Conservation (phyloP, 345 rosid species). For the Citrus unshiu region DNA sequence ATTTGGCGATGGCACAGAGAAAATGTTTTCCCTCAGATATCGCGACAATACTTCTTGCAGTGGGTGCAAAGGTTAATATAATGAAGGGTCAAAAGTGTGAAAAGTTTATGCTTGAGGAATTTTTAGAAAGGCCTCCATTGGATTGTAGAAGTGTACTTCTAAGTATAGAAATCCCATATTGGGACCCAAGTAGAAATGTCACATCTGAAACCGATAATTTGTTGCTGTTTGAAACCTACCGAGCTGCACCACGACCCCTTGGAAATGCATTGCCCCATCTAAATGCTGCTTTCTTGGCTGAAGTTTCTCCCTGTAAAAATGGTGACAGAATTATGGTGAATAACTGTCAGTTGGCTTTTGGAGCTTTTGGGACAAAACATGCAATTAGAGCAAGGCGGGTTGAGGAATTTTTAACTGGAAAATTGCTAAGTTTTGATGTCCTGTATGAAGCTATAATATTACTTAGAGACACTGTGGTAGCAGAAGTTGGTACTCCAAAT, state of each 20-base stretch:
- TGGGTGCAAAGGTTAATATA: conserved; percentile 46
- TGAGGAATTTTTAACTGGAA: conserved; percentile 59
- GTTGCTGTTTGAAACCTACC: conserved; percentile 65
- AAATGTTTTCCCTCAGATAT: conserved; percentile 79
- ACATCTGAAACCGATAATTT: conserved; percentile 22
- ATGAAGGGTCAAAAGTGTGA: conserved; percentile 25
- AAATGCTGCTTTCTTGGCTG: conserved; percentile 78
- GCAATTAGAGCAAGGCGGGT: conserved; percentile 61
- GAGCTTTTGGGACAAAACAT: conserved; percentile 74
- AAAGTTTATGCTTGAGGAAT: conserved; percentile 53
- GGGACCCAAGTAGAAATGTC: conserved; percentile 21
- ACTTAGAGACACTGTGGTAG: conserved; percentile 44
- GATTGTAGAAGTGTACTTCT: conserved; percentile 44
- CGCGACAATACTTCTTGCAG: conserved; percentile 65
- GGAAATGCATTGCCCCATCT: conserved; percentile 78
- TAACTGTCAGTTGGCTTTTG: conserved; percentile 68
- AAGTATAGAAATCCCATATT: conserved; percentile 48
- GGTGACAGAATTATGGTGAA: conserved; percentile 35
- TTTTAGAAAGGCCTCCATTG: conserved; percentile 56
- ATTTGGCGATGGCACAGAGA: conserved; percentile 79
- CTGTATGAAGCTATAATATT: conserved; percentile 54
- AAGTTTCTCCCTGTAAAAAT: conserved; percentile 37
- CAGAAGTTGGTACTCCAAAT: conserved; percentile 39
- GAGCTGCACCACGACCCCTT: conserved; percentile 73
- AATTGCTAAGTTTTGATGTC: conserved; percentile 38